Evolutionary conservation across 2,329 filamentous ascomycete genomes (phyloP).

Genomic region (Trichoderma polysporum): DNA sequence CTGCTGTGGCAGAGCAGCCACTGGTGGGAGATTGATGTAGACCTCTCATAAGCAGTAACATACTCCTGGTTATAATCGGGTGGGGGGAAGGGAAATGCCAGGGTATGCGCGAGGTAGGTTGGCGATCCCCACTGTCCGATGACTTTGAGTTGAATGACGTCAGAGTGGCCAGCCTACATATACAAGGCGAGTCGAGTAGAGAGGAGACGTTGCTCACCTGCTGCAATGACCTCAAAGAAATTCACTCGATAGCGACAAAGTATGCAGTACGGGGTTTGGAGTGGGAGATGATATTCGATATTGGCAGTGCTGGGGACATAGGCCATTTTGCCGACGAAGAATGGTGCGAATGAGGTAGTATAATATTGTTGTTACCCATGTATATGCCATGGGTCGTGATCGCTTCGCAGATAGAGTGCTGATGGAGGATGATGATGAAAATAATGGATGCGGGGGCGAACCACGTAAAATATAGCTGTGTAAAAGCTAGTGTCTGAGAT

Average conservation of each 20-base stretch:
- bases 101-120: not conserved
- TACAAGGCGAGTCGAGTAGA: not conserved
- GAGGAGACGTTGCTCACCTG: constrained; percentile 2
- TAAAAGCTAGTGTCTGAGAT: too few relatives aligned
- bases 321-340: too few relatives aligned
- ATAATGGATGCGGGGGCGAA: too few relatives aligned
- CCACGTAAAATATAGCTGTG: too few relatives aligned
- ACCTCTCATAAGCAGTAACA: not conserved
- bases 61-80: too few relatives aligned
- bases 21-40: not conserved
- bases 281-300: not conserved
- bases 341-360: too few relatives aligned
- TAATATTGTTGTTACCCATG: too few relatives aligned
- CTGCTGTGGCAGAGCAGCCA: not conserved
- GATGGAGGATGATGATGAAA: too few relatives aligned
- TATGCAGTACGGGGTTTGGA: not conserved
- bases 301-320: too few relatives aligned
- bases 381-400: too few relatives aligned
- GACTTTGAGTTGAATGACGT: not conserved
- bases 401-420: too few relatives aligned
- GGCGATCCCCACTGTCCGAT: not conserved
- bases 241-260: not conserved
- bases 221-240: not conserved
- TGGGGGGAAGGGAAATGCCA: not conserved
- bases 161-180: not conserved